phyloP scores from a whole-genome alignment of 306 rosid genomes.

The Pueraria montana region DNA sequence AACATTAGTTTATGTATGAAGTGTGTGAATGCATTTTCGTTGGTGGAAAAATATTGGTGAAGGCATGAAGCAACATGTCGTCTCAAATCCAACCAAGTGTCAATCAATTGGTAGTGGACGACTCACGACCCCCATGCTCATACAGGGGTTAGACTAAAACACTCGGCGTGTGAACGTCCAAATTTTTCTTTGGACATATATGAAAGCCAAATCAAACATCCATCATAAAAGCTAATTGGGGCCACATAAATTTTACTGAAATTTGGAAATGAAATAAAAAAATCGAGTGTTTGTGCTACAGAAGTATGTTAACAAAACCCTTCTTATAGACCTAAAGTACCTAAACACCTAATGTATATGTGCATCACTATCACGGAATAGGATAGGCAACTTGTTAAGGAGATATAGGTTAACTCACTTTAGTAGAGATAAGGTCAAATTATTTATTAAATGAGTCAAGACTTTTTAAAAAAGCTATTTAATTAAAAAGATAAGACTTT shows the following conservation, averaged over 20 bases:
- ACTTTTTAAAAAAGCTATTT: not conserved
- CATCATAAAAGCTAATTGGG: not conserved
- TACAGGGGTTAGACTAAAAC: not conserved
- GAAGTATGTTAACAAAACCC: not conserved
- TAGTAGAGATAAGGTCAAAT: not conserved
- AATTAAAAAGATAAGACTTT: not conserved
- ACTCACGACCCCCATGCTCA: not conserved
- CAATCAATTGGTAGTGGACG: constrained; percentile 5
- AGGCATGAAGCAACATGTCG: constrained; percentile 26
- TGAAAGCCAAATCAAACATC: not conserved
- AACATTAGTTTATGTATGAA: constrained; percentile 18
- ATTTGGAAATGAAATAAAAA: not conserved
- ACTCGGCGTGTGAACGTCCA: not conserved
- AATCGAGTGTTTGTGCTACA: not conserved
- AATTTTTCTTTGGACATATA: not conserved
- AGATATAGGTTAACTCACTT: not conserved
- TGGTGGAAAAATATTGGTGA: constrained; percentile 56
- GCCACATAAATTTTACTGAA: not conserved
- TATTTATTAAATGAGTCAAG: constrained; percentile 5
- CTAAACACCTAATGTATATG: not conserved
- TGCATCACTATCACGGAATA: not conserved
- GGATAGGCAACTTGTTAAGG: not conserved
- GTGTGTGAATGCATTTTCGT: constrained; percentile 15
- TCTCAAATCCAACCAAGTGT: constrained; percentile 12
- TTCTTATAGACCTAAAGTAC: not conserved